Evolutionary conservation across 208 protist species (phyloP).

Genomic region (Tritrichomonas musculus): DNA sequence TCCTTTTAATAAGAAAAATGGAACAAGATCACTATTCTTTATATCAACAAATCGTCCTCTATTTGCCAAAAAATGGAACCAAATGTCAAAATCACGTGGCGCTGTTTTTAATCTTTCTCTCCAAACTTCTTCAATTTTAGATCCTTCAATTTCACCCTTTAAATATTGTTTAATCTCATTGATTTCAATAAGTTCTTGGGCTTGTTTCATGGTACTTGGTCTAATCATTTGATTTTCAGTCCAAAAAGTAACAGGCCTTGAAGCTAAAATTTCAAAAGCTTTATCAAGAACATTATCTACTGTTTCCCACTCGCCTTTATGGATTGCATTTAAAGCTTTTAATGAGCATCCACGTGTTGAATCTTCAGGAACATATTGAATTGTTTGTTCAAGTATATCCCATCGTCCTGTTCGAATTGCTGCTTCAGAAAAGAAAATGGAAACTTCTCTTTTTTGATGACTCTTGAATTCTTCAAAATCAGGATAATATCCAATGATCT

Average conservation of each 20-base stretch:
- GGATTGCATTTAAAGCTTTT: neutral
- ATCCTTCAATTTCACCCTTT: no score
- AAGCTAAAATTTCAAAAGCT: neutral
- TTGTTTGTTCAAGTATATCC: neutral
- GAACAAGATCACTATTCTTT: neutral
- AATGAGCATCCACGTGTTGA: neutral
- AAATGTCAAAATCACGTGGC: neutral
- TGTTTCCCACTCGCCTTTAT: neutral
- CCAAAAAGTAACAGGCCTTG: neutral
- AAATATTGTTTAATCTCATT: neutral
- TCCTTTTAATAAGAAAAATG: neutral
- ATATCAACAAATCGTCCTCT: neutral
- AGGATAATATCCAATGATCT: neutral
- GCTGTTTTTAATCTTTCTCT: neutral
- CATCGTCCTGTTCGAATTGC: neutral
- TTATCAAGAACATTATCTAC: neutral
- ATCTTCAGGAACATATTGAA: neutral
- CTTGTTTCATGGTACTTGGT: neutral
- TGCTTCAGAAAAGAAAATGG: neutral
- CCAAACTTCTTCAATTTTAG: neutral
- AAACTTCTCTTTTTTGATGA: neutral
- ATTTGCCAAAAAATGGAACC: neutral
- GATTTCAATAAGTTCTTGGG: neutral
- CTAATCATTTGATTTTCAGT: neutral
- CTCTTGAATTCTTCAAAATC: neutral